phyloP scores from a whole-genome alignment of 1,284 basidiomycete genomes.

The Trametes sp. region DNA sequence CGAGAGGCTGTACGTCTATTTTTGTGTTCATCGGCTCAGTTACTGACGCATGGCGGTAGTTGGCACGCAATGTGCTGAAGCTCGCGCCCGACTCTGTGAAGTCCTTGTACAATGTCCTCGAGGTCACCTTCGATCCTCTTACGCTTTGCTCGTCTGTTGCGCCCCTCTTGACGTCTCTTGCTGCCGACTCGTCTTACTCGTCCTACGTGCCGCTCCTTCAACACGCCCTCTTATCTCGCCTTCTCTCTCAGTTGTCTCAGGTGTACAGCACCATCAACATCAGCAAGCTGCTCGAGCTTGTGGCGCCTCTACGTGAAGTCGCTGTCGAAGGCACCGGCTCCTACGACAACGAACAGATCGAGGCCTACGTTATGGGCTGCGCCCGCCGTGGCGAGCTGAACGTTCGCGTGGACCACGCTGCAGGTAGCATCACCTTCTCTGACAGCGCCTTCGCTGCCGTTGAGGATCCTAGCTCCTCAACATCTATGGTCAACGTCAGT shows the following conservation, averaged over 20 bases:
- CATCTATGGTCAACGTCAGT: constrained; percentile 45
- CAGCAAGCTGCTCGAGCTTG: constrained; percentile 77
- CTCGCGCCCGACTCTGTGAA: constrained; percentile 82
- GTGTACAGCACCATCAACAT: constrained; percentile 94
- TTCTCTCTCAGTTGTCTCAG: constrained; percentile 94
- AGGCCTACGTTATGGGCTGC: constrained; percentile 94
- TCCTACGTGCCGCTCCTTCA: constrained; percentile 92
- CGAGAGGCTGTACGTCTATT: constrained; percentile 77
- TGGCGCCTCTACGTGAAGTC: constrained; percentile 73
- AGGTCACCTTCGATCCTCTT: constrained; percentile 95
- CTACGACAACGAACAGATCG: constrained; percentile 80
- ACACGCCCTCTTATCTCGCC: constrained; percentile 90
- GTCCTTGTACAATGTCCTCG: constrained; percentile 89
- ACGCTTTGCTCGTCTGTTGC: constrained; percentile 86
- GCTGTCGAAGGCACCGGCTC: constrained; percentile 55
- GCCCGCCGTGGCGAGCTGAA: constrained; percentile 89
- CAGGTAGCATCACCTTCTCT: constrained; percentile 86
- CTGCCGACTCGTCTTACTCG: constrained; percentile 64
- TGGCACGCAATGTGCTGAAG: constrained; percentile 87
- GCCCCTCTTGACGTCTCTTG: constrained; percentile 79
- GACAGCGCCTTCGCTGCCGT: constrained; percentile 72
- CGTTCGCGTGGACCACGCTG: constrained; percentile 91
- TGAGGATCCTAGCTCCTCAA: constrained; percentile 55
- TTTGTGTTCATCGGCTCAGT: background rate
- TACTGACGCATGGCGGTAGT: constrained; percentile 47